A percentile compares a stretch with the other conserved stretches of the same genome.
Evolutionary conservation across 257 asterid genomes (phyloP).

Genomic region (Solanum tacnaense): DNA sequence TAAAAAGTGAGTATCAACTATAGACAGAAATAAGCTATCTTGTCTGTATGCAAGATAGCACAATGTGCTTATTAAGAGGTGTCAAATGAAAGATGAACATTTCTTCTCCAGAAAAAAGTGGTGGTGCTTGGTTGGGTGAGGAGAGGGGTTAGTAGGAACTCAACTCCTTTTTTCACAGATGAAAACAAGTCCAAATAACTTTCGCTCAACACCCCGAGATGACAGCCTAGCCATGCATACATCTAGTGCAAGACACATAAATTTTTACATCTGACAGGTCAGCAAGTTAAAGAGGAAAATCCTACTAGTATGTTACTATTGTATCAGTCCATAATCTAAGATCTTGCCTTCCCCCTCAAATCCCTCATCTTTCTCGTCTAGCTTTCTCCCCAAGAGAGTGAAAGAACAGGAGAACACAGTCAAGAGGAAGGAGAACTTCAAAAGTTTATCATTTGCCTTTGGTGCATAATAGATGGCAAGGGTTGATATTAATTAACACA

Average conservation of each 20-base stretch:
- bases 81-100: neutral
- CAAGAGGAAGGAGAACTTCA: neutral
- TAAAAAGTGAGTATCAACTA: constrained; percentile 27
- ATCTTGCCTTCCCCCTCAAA: neutral
- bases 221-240: neutral
- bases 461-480: neutral
- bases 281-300: neutral
- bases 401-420: neutral
- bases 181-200: neutral
- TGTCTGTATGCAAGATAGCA: constrained; percentile 2
- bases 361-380: constrained; percentile 1
- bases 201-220: neutral
- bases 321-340: neutral
- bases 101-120: neutral
- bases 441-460: neutral
- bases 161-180: neutral
- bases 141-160: neutral
- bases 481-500: neutral
- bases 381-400: neutral
- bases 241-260: neutral
- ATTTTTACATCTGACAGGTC: neutral
- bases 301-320: neutral
- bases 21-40: neutral
- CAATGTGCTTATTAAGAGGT: neutral
- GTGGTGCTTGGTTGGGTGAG: constrained; percentile 2